Evolutionary conservation across 768 basidiomycete genomes (phyloP).

Genomic region (Agaricus blazei): DNA sequence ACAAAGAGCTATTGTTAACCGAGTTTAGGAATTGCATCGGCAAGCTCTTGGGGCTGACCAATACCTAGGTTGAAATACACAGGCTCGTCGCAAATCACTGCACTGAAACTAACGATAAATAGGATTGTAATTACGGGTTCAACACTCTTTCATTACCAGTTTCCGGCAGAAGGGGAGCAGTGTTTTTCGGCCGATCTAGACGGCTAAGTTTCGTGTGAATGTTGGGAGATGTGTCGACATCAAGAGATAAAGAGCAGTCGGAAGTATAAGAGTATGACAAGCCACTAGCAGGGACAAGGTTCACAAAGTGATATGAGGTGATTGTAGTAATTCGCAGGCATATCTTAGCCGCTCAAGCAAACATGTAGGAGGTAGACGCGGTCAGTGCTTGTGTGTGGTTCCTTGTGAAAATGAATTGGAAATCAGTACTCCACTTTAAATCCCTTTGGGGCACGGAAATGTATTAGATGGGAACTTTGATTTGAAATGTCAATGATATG

Average conservation of each 20-base stretch:
- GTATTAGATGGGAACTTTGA: too few species aligned
- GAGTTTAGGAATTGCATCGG: constrained; percentile 38
- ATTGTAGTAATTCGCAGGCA: constrained; percentile 57
- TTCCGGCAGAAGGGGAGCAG: constrained; percentile 42
- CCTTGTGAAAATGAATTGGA: too few species aligned
- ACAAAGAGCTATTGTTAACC: constrained; percentile 34
- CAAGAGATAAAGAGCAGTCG: constrained; percentile 25
- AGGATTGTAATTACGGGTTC: too few species aligned
- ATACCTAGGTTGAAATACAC: not conserved
- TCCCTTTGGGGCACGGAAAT: too few species aligned
- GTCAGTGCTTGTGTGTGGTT: not conserved
- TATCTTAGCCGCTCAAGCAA: constrained; percentile 1
- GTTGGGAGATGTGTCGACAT: constrained; percentile 21
- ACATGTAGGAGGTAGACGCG: not conserved
- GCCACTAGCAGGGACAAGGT: constrained; percentile 43
- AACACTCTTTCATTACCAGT: constrained; percentile 23
- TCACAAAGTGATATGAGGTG: constrained; percentile 44
- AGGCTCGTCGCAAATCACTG: not conserved
- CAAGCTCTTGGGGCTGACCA: constrained; percentile 45
- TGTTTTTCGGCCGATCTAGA: constrained; percentile 44
- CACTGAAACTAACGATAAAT: too few species aligned
- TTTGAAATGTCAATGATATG: too few species aligned
- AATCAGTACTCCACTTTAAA: too few species aligned
- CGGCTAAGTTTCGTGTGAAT: constrained; percentile 46
- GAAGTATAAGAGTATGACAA: constrained; percentile 37